These are phyloP conservation scores for Trypanosoma rangeli DNA, from an alignment of 208 protist genomes.

Conservation along the genomic window DNA sequence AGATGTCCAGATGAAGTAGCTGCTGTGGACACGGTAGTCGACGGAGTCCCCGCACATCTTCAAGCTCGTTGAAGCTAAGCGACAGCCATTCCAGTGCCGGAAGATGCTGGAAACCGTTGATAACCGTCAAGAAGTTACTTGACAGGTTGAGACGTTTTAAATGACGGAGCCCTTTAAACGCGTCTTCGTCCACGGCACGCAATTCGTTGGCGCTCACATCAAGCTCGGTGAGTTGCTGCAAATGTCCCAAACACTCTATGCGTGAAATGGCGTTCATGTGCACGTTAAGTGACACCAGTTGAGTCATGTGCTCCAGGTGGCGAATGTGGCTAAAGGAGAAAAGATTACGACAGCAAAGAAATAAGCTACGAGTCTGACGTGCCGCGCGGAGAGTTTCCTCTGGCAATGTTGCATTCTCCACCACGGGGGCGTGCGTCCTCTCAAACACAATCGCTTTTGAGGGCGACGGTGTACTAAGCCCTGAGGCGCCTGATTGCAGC, in stretches of 20 bases:
- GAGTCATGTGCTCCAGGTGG: conserved; percentile 50
- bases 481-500: background rate
- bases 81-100: conserved; percentile 59
- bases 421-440: conserved; percentile 3
- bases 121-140: conserved; percentile 51
- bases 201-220: conserved; percentile 86
- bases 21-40: conserved; percentile 43
- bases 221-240: conserved; percentile 63
- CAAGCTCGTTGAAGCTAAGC: conserved; percentile 72
- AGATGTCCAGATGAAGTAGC: conserved; percentile 64
- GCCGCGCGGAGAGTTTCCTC: conserved; percentile 35
- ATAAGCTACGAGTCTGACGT: conserved; percentile 52
- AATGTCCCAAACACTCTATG: conserved; percentile 36
- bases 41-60: conserved; percentile 42
- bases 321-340: conserved; percentile 69
- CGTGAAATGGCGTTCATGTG: conserved; percentile 78
- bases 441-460: conserved; percentile 7
- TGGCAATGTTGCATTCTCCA: conserved; percentile 9
- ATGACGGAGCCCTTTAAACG: conserved; percentile 46
- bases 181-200: conserved; percentile 26
- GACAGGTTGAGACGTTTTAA: conserved; percentile 74
- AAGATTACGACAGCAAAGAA: conserved; percentile 62
- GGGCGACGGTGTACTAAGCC: conserved; percentile 7
- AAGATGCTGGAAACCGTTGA: conserved; percentile 39
- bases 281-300: conserved; percentile 57